Evolutionary conservation across 768 basidiomycete species (phyloP), one percentile per base, ranked within the genome.

Genomic region (Amanita polypyramis): DNA sequence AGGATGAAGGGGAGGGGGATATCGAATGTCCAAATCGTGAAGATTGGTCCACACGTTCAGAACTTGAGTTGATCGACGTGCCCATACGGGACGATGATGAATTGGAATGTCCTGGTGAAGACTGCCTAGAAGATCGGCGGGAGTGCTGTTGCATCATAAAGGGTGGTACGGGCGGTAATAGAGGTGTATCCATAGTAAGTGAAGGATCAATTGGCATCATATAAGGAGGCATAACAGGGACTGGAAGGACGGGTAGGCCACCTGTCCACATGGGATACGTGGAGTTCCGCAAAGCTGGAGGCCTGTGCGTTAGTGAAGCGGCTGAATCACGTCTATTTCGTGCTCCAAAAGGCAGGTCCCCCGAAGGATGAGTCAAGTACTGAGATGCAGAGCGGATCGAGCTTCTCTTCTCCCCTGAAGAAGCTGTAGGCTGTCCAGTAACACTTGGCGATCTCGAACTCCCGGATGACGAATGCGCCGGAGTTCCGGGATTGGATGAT

Each of bases 71-170:
- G 53, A 62, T 51, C 27, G 65, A 60, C 36, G 59, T 45, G 9
- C 62, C 65, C n/a, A 65, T 59, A n/a, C 67, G 56, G n/a, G 68
- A 70, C 19, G 59, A 57, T 8, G 65, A 62, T 11, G 65, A 62
- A 10, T 61, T 60, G 0, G 70, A 63, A 3, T 60, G 55, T 8
- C 61, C 60, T 17, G 65, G 63, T 2, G 69, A 68, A 2, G 64
- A 60, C 20, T 65, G 55, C 52, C 62, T 57, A 34, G 66, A 65
- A 19, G 46, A 47, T 42, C 60, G 63, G 19, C 72, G 68, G 25
- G 76, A 70, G 49, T 70, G 77, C 49, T 77, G 72, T 47, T 77
- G 76, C 66, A 82, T 72, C 80, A 85, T 85, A 62, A 86, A 87
- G 10, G 85, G 82, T 19, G 85, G 75, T 1, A 78, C 71, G 4